Conservation (phyloP, 495 filamentous ascomycete genomes). For the Podospora didyma region DNA sequence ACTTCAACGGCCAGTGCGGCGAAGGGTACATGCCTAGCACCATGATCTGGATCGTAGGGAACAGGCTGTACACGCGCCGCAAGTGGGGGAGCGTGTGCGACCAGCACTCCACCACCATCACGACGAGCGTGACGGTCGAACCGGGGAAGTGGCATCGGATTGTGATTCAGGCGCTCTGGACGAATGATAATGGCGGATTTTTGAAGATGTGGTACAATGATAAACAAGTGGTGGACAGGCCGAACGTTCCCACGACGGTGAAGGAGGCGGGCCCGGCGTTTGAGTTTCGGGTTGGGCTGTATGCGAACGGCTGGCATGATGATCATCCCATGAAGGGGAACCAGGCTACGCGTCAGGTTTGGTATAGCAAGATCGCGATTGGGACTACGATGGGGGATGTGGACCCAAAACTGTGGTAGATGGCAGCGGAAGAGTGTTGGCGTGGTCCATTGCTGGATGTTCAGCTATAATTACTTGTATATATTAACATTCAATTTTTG, state of each 20-base stretch:
- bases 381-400: slow-evolving; percentile 48
- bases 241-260: slow-evolving; percentile 43
- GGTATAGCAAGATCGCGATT: slow-evolving; percentile 51
- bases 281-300: slow-evolving; percentile 52
- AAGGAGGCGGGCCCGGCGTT: slow-evolving; percentile 42
- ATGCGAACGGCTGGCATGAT: slow-evolving; percentile 56
- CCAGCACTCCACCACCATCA: slow-evolving; percentile 30
- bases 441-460: too few relatives aligned
- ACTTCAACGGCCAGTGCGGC: slow-evolving; percentile 45
- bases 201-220: slow-evolving; percentile 52
- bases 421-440: neutral
- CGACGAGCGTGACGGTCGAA: slow-evolving; percentile 36
- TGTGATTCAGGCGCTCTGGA: slow-evolving; percentile 47
- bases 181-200: slow-evolving; percentile 41
- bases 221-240: slow-evolving; percentile 41
- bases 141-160: slow-evolving; percentile 49
- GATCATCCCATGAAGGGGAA: slow-evolving; percentile 39
- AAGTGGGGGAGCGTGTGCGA: slow-evolving; percentile 38
- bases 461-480: too few relatives aligned
- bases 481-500: too few relatives aligned
- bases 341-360: slow-evolving; percentile 47
- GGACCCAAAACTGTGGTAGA: slow-evolving; percentile 22
- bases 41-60: slow-evolving; percentile 49
- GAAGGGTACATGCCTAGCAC: slow-evolving; percentile 51
- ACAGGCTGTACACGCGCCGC: slow-evolving; percentile 43